Base-by-base conservation (phyloP, 805 yeast genomes). In the Lachancea meyersii region DNA sequence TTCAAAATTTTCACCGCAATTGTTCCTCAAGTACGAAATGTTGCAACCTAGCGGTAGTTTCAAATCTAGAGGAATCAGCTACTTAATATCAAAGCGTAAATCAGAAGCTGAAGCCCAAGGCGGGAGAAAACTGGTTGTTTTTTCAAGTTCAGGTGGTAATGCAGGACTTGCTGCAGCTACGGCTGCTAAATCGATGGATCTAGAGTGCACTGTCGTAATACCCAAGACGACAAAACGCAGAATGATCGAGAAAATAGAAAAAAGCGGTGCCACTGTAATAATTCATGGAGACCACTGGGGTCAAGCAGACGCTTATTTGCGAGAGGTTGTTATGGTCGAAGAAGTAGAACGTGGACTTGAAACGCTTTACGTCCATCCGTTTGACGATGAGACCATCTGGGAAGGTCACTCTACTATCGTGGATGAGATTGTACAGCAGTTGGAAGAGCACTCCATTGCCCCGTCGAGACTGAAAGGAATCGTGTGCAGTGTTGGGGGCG, bases 21-120 rank as follows among this genome's bases (percentile, higher is more conserved):
- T 75, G 1, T 61, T 68, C 27, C 59, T 76, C 42, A 77, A 77
- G 48, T 68, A 70, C 46, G 81, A 77, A 49, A 65, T 61, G 39
- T 66, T 70, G 23, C 81, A 77, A 50, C 81, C 81, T 5, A 68
- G 77, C 10, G 80, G 80, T 1, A 71, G 77, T 44, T 77, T 76
- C 61, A 77, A 77, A 56, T 62, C 76, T 17, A 62, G 82, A 50
- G 81, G 82, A 1, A 65, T 77, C 22, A 79, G 80, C 5, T 54
- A 73, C 45, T 60, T 73, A 33, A 67, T 76, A 26, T 52, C 58
- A n/a, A 50, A 53, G 11, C 60, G 57, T 70, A 1, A 55, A 52
- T 2, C 50, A 51, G 14, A 53, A 57, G 27, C 67, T 69, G 1
- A 50, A 53, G 21, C 36, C 26, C 2, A 31, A 11, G 21, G 35